phyloP scores from a whole-genome alignment of 2,329 filamentous ascomycete species.

The Blastomyces emzantsi region DNA sequence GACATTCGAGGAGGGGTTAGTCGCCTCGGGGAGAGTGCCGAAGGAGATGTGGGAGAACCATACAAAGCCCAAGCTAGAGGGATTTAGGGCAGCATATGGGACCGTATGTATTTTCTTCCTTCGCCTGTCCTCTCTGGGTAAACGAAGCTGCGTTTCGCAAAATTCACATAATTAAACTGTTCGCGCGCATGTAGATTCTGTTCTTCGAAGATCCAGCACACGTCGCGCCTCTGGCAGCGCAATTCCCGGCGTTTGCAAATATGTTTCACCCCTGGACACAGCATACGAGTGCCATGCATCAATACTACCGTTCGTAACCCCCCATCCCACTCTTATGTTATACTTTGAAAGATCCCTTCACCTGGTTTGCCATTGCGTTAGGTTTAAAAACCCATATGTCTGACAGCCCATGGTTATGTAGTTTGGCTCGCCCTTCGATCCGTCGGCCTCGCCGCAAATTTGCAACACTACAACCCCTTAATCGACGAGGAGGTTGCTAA shows the following conservation, averaged over 20 bases:
- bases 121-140: background rate
- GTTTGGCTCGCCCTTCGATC: constrained; percentile 75
- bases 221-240: constrained; percentile 57
- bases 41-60: constrained; percentile 49
- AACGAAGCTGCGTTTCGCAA: background rate
- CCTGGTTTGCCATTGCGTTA: background rate
- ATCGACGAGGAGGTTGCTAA: constrained; percentile 62
- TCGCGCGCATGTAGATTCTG: constrained; percentile 46
- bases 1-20: constrained; percentile 53
- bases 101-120: constrained; percentile 47
- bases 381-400: background rate
- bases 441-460: constrained; percentile 76
- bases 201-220: constrained; percentile 74
- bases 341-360: background rate
- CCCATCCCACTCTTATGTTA: background rate
- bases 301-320: constrained; percentile 49
- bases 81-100: constrained; percentile 65
- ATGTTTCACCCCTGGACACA: constrained; percentile 68
- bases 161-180: background rate
- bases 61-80: constrained; percentile 40
- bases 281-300: constrained; percentile 73
- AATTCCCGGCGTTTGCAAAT: constrained; percentile 66
- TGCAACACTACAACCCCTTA: constrained; percentile 90
- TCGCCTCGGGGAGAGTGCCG: constrained; percentile 44
- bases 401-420: constrained; percentile 11